Percentiles rank a stretch among this genome's conserved stretches.
These are phyloP conservation scores for Nelumbo lutea DNA, from an alignment of 164 flowering plant species.

Conservation along the genomic window DNA sequence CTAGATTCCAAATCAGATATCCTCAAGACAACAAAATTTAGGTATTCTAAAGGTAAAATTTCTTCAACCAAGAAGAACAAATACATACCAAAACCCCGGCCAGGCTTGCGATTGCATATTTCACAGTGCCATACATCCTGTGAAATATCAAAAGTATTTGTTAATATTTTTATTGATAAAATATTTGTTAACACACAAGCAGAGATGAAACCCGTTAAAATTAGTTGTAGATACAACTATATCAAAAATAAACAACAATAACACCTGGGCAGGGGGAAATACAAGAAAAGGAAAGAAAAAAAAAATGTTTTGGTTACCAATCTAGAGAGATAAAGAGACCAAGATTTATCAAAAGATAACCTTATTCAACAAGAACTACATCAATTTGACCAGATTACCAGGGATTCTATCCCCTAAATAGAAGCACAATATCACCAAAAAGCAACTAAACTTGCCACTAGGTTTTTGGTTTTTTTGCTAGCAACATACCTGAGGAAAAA, in stretches of 20 bases:
- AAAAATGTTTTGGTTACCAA: neutral
- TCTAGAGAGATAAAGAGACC: neutral
- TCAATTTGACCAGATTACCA: neutral
- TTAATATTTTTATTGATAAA: too few species aligned
- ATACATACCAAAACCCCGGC: slow-evolving; percentile 95
- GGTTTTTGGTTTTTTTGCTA: neutral
- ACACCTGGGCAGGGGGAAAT: too few species aligned
- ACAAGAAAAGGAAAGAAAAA: neutral
- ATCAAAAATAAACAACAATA: too few species aligned
- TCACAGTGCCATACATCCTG: slow-evolving; percentile 99
- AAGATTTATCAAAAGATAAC: too few species aligned
- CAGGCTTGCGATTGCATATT: slow-evolving; percentile 96
- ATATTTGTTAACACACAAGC: too few species aligned
- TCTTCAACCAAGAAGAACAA: neutral
- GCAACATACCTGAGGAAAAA: slow-evolving; percentile 86
- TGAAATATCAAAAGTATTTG: slow-evolving; percentile 5
- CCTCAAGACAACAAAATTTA: too few species aligned
- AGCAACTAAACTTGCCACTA: neutral
- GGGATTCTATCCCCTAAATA: neutral
- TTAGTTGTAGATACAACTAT: too few species aligned
- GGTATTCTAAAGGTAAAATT: neutral
- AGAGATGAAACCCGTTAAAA: too few species aligned
- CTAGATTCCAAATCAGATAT: too few species aligned
- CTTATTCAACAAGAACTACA: neutral
- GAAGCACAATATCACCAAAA: neutral